phyloP scores from a whole-genome alignment of 2,329 filamentous ascomycete species.

The Phaeoacremonium minimum region DNA sequence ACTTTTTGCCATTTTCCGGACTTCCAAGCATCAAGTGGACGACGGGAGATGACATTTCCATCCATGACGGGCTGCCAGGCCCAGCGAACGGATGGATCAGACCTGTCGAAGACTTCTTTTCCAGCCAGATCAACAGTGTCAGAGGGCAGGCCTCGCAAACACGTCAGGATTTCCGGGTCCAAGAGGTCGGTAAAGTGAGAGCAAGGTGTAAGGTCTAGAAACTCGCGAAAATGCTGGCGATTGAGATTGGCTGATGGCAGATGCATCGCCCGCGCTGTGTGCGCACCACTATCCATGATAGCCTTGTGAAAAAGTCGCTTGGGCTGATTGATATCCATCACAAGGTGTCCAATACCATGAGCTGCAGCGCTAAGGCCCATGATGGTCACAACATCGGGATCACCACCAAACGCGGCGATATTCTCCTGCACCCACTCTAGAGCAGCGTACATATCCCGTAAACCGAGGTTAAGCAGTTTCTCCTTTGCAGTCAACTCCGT shows the following conservation, averaged over 20 bases:
- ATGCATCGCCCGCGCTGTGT: constrained; percentile 22
- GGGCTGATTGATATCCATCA: constrained; percentile 25
- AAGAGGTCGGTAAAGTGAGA: too few species aligned
- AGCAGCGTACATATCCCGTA: constrained; percentile 1
- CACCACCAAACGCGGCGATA: constrained; percentile 8
- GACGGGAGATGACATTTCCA: too few species aligned
- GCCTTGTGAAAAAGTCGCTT: constrained; percentile 24
- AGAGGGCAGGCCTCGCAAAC: too few species aligned
- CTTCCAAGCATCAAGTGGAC: too few species aligned
- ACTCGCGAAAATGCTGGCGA: constrained; percentile 20
- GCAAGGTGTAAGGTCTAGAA: constrained; percentile 22
- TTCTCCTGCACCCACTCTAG: constrained; percentile 9
- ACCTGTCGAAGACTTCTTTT: too few species aligned
- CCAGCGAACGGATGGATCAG: too few species aligned
- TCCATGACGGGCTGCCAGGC: too few species aligned
- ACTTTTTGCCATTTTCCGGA: too few species aligned
- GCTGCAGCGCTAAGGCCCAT: constrained; percentile 8
- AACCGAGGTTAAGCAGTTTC: constrained; percentile 39
- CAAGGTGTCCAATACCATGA: constrained; percentile 22
- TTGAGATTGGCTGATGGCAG: constrained; percentile 18
- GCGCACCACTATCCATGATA: constrained; percentile 24
- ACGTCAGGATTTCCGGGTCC: too few species aligned
- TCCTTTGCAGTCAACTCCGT: constrained; percentile 43
- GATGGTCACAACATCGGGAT: constrained; percentile 9
- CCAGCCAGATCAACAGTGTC: too few species aligned